A percentile compares a stretch with the other conserved stretches of the same genome.
Evolutionary conservation across 1,139 yeast genomes (phyloP).

Genomic region (Pichia sp.): DNA sequence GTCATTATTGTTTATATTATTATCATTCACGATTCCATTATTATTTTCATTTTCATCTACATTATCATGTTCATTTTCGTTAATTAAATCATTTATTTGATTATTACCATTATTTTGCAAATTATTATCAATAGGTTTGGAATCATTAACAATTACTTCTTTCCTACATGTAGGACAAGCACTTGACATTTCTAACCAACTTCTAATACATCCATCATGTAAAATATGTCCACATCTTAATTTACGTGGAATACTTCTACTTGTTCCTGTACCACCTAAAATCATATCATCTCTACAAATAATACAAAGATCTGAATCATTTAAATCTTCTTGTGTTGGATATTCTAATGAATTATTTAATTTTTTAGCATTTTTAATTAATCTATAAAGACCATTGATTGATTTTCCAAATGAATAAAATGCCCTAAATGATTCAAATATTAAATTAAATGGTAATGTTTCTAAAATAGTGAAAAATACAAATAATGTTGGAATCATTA

Average conservation of each 20-base stretch:
- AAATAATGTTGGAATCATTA: conserved; percentile 25
- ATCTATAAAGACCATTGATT: conserved; percentile 45
- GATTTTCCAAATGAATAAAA: conserved; percentile 40
- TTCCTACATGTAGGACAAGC: conserved; percentile 88
- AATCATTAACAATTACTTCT: conserved; percentile 43
- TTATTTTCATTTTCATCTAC: not conserved
- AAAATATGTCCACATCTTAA: conserved; percentile 81
- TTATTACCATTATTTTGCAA: not conserved
- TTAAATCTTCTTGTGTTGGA: conserved; percentile 57
- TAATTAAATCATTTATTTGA: not conserved
- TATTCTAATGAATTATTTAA: conserved; percentile 60
- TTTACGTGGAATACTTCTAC: conserved; percentile 63
- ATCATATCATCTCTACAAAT: conserved; percentile 84
- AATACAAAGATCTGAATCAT: conserved; percentile 59
- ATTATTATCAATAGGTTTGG: not conserved
- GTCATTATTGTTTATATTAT: not conserved
- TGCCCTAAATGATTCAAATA: conserved; percentile 62
- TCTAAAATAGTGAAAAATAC: conserved; percentile 43
- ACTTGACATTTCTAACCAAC: conserved; percentile 90
- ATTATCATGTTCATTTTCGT: not conserved
- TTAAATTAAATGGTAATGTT: conserved; percentile 57
- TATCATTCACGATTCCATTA: no score
- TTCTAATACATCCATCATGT: conserved; percentile 84
- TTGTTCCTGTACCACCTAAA: conserved; percentile 29
- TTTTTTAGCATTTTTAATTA: conserved; percentile 56